Evolutionary conservation across 2,329 filamentous ascomycete species (phyloP).

Genomic region (Bipolaris cookei): DNA sequence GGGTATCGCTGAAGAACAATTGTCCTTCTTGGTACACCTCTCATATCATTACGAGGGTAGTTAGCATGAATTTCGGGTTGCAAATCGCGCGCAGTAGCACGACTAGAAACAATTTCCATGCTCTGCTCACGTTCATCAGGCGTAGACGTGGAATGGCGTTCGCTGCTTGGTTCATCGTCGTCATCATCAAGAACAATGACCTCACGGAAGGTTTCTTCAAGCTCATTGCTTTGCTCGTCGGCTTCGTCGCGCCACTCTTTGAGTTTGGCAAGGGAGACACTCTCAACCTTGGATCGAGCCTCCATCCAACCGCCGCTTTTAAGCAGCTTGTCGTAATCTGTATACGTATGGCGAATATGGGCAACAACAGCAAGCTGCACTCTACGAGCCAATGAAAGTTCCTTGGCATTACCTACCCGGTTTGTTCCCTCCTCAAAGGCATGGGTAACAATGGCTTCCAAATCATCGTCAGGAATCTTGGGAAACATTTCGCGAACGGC

Average conservation of each 20-base stretch:
- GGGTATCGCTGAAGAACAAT: slow-evolving; percentile 30
- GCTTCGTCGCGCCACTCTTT: slow-evolving; percentile 69
- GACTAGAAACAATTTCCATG: slow-evolving; percentile 43
- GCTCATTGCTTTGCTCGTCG: slow-evolving; percentile 55
- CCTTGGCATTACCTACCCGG: slow-evolving; percentile 63
- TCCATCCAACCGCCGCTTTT: slow-evolving; percentile 60
- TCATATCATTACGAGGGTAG: slow-evolving; percentile 22
- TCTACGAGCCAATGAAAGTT: slow-evolving; percentile 61
- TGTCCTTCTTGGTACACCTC: slow-evolving; percentile 30
- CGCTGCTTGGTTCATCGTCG: slow-evolving; percentile 58
- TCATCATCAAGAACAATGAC: slow-evolving; percentile 69
- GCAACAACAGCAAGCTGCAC: slow-evolving; percentile 67
- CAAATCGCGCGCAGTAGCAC: slow-evolving; percentile 42
- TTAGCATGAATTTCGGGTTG: slow-evolving; percentile 32
- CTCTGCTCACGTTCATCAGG: slow-evolving; percentile 39
- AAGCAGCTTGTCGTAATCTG: slow-evolving; percentile 66
- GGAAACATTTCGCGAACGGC: slow-evolving; percentile 68
- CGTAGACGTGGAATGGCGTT: slow-evolving; percentile 42
- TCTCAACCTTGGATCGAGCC: slow-evolving; percentile 62
- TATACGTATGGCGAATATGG: slow-evolving; percentile 67
- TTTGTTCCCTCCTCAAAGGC: slow-evolving; percentile 66
- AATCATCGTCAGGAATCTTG: slow-evolving; percentile 64
- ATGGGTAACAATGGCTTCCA: slow-evolving; percentile 64
- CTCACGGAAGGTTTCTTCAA: slow-evolving; percentile 68
- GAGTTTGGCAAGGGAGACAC: slow-evolving; percentile 61